phyloP scores from a whole-genome alignment of 441 rosid species.

The Caryocar brasiliense region DNA sequence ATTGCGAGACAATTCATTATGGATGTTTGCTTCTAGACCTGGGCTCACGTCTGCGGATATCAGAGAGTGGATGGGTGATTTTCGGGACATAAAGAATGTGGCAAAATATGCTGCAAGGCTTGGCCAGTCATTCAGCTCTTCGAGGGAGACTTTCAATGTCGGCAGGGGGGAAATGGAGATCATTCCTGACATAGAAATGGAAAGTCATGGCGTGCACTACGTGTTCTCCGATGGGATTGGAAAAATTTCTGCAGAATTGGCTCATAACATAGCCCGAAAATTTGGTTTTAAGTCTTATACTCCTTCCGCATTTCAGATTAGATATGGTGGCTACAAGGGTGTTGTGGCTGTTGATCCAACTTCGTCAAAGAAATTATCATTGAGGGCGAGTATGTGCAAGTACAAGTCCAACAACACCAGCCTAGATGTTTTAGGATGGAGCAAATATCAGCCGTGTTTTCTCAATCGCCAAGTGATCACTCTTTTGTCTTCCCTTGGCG shows the following conservation, averaged over 20 bases:
- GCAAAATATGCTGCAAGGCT: constrained; percentile 54
- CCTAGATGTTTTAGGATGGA: constrained; percentile 34
- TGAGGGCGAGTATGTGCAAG: constrained; percentile 37
- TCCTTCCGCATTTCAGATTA: constrained; percentile 48
- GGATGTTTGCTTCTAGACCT: constrained; percentile 60
- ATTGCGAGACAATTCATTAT: constrained; percentile 46
- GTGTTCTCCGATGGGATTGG: constrained; percentile 54
- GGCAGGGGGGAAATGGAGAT: constrained; percentile 11
- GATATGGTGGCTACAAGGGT: constrained; percentile 51
- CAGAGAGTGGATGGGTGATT: constrained; percentile 36
- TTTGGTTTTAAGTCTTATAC: constrained; percentile 18
- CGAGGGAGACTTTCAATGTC: constrained; percentile 41
- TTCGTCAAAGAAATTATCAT: constrained; percentile 26
- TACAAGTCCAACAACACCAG: constrained; percentile 26
- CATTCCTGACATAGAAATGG: constrained; percentile 28
- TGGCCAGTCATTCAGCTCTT: constrained; percentile 56
- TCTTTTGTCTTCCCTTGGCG: constrained; percentile 37
- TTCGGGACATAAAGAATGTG: constrained; percentile 41
- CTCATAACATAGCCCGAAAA: constrained; percentile 23
- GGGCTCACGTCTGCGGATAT: constrained; percentile 37
- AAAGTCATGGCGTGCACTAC: constrained; percentile 7
- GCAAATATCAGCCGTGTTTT: constrained; percentile 38
- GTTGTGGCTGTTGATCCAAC: constrained; percentile 47
- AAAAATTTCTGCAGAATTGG: constrained; percentile 35
- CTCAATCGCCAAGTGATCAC: constrained; percentile 39